phyloP scores from a whole-genome alignment of 208 protist species.

The Jaenimonas drosophilae region DNA sequence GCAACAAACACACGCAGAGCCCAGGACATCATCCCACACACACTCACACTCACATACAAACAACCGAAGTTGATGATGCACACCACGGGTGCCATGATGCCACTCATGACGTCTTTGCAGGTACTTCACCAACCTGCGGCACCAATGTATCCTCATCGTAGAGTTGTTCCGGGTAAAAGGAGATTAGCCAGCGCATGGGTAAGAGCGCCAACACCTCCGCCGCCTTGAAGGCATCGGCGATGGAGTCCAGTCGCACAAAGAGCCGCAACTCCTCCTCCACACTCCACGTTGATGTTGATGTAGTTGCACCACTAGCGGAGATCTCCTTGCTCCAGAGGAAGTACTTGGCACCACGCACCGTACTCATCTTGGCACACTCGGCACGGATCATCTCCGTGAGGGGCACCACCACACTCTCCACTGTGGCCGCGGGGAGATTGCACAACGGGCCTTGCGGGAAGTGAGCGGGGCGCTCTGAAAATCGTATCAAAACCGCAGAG shows the following conservation, averaged over 20 bases:
- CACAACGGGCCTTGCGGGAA: neutral
- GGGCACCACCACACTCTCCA: neutral
- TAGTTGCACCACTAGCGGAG: no score
- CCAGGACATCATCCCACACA: no score
- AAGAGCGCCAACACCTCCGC: constrained; percentile 17
- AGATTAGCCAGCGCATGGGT: constrained; percentile 18
- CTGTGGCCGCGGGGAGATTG: neutral
- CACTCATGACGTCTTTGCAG: neutral
- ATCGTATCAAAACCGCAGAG: constrained; percentile 65
- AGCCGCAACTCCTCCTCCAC: constrained; percentile 46
- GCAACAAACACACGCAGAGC: no score
- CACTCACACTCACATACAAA: no score
- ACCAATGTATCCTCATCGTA: constrained; percentile 42
- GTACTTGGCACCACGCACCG: no score
- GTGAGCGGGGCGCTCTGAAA: constrained; percentile 4
- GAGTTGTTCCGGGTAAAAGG: constrained; percentile 51
- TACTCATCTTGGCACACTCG: no score
- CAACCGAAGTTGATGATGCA: no score
- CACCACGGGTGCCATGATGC: no score
- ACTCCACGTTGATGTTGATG: no score
- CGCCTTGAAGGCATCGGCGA: constrained; percentile 74
- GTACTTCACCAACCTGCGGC: constrained; percentile 21
- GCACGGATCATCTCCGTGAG: constrained; percentile 1
- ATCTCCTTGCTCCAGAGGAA: no score
- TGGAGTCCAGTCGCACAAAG: constrained; percentile 76